Base-by-base conservation (phyloP, 2,329 filamentous ascomycete species). In the Pyrenochaeta sp. region DNA sequence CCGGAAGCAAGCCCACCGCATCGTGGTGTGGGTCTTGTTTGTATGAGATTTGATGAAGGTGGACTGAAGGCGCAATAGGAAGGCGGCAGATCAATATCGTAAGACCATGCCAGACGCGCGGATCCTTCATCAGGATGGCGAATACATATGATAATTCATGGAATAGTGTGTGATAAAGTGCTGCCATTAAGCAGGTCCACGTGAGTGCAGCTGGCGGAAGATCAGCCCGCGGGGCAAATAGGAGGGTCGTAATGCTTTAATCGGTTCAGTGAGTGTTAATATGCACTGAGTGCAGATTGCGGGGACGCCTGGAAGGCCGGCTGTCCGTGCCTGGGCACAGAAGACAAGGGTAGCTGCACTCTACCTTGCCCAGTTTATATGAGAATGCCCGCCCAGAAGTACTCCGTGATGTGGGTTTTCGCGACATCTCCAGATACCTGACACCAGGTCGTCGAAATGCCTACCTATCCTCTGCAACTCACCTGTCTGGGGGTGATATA, bases 401-500 rank as follows among this genome's bases (percentile, higher is more conserved):
- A 53, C 27, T 56, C 62, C 67, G 60, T 61, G 61, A 54, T 64
- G 61, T 68, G 64, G 64, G 53, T 65, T 70, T n/a, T 67, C 60
- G 66, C 66, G 64, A 64, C 61, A 60, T 58, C 58, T 52, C 42
- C 59, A 60, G 61, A 52, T 56, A 53, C 33, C 54, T 51, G 59
- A 50, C 60, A 54, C 54, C 60, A 59, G 52, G 54, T 64, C 62
- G 64, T 66, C 66, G 58, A 65, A 45, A 75, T 75, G 73, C 64
- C 68, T 66, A 66, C 66, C 59, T 73, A 75, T 67, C 73, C 72
- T 52, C 68, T 75, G 23, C 73, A 75, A 64, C 65, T 66, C 51
- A 73, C 70, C 51, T 75, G 73, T 56, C 58, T 75, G 64, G 72
- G 71, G 44, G 71, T 75, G 55, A 75, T 75, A 46, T 67, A 58